Evolutionary conservation across 352 stramenopile genomes (phyloP), one percentile per base, ranked within the genome.

Genomic region (Phytophthora brassicae): DNA sequence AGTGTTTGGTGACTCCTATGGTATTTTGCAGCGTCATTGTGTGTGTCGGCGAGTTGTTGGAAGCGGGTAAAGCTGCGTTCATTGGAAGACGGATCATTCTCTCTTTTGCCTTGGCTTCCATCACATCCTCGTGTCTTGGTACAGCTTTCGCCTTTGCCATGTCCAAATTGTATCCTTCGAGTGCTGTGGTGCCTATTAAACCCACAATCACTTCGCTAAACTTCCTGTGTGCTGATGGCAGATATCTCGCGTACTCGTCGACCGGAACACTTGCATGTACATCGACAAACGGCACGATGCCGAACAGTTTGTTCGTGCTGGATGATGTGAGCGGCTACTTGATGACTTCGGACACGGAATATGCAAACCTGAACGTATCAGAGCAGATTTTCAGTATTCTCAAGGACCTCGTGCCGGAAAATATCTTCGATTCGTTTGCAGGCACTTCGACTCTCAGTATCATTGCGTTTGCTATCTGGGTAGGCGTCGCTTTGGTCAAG

Each of bases 351-450:
- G 55, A 76, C 35, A 71, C 68, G 11, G 68, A 71, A 19, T 83
- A 77, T 59, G 56, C 68, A 28, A 62, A 65, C 38, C 68, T 89
- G 36, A 79, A 70, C 29, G 74, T 91, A 7, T 86, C 80, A 6
- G 78, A 91, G 60, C 79, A 91, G 59, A 65, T 92, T 51, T 86
- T 93, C 53, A 66, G 60, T 33, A 92, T 91, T 56, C 46, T 89
- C 36, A 75, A 77, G 28, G 63, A 75, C 33, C 66, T 90, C 29
- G 77, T 94, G 54, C 85, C 85, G 12, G 68, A 81, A 29, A 92
- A 94, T 62, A 84, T 92, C 46, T 72, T 90, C 42, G 60, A 72
- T n/a, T 72, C 81, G 0, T 86, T 94, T 31, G 72, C 77, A 11
- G 66, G 64, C 1, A 74, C 67, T 0, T 74, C 79, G 11, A 86